A percentile compares a stretch with the other conserved stretches of the same genome.
Conservation (phyloP, 1,284 basidiomycete species). For the Golubevia sp. region DNA sequence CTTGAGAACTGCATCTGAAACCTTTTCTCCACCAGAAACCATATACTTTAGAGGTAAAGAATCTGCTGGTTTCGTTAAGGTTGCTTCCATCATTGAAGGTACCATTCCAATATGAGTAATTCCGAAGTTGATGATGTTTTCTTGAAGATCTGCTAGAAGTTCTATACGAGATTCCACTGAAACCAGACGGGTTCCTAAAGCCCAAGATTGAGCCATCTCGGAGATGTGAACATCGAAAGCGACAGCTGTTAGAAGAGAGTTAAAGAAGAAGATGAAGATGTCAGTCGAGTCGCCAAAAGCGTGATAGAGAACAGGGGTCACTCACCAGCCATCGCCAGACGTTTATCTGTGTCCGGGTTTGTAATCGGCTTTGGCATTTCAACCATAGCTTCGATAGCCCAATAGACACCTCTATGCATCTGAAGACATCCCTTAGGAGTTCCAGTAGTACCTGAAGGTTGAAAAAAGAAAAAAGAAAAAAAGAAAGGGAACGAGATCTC, state of each 20-base stretch:
- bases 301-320: slow-evolving; percentile 10
- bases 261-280: slow-evolving; percentile 6
- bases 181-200: slow-evolving; percentile 65
- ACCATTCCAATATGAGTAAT: slow-evolving; percentile 68
- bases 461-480: no score
- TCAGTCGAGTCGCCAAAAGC: slow-evolving; percentile 15
- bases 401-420: slow-evolving; percentile 65
- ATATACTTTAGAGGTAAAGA: slow-evolving; percentile 65
- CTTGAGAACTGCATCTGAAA: slow-evolving; percentile 67
- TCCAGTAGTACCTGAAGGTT: slow-evolving; percentile 66
- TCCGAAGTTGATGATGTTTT: slow-evolving; percentile 64
- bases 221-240: slow-evolving; percentile 68
- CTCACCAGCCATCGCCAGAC: slow-evolving; percentile 62
- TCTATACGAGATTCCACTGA: slow-evolving; percentile 64
- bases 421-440: slow-evolving; percentile 69
- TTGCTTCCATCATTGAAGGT: slow-evolving; percentile 68
- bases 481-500: no score
- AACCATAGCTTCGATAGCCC: slow-evolving; percentile 65
- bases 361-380: slow-evolving; percentile 58
- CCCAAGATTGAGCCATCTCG: slow-evolving; percentile 65
- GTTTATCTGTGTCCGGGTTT: slow-evolving; percentile 61
- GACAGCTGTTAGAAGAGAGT: slow-evolving; percentile 38
- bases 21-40: slow-evolving; percentile 68
- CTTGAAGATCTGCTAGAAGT: slow-evolving; percentile 66
- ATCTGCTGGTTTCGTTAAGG: slow-evolving; percentile 62